Base-by-base conservation (phyloP, 768 basidiomycete genomes). In the Serendipita sp. region DNA sequence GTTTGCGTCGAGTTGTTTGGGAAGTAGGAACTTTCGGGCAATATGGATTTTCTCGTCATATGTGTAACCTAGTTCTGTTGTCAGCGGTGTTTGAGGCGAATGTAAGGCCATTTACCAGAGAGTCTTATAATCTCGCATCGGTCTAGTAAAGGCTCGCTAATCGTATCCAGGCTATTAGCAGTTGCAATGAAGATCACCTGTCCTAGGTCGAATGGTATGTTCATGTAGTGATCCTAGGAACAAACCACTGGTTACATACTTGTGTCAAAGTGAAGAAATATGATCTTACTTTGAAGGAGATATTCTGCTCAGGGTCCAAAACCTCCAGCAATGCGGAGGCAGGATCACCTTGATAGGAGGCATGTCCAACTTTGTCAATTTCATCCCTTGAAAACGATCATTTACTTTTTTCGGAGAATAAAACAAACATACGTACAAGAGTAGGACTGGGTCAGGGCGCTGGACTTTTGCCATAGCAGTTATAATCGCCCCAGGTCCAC, bases 181-280 rank as follows among this genome's bases (percentile, higher is more conserved):
- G 94, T 95, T 68, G 91, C 94, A 66, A 96, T 88, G 73, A 96
- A 95, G 18, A 95, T 77, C 13, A 94, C 84, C 70, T 89, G 90
- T 63, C 86, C 87, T 60, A 95, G 80, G 69, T 94, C 90, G 62
- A 94, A 81, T 1, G 91, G 90, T 8, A 89, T 84, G 66, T 92
- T 91, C 71, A 93, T 81, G 70, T 91, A 95, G 74, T 96, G 93
- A 72, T 96, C 93, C 83, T 90, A 69, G 34, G 23, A 23, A 23
- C 23, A 23, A 23, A 23, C 23, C 23, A 1, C 23, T 72, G 67
- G 5, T 44, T 65, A 4, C 63, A 63, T 31, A 52, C n/a, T 2
- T 44, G 31, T 1, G 40, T 36, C 13, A 10, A 44, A 16, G 15
- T 11, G 53, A 63, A 55, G 13, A 64, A 8, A 37, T 65, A 6